Evolutionary conservation across 345 rosid genomes (phyloP).

Genomic region (Aquilaria yunnanensis): DNA sequence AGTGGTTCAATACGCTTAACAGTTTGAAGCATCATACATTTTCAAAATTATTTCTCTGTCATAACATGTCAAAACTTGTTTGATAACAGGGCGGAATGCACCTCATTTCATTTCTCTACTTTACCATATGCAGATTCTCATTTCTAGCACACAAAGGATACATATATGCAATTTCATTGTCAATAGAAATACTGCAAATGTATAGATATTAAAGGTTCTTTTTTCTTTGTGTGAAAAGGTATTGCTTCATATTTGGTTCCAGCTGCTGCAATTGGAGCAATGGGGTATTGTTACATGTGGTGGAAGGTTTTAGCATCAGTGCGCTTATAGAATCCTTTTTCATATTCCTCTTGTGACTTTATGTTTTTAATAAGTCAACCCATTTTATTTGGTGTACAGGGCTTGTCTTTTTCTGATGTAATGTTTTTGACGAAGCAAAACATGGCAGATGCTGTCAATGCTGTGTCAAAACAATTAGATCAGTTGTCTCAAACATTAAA

Average conservation of each 20-base stretch:
- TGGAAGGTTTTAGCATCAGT: conserved; percentile 62
- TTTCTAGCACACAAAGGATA: no score
- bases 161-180: background rate
- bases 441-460: conserved; percentile 75
- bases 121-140: no score
- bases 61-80: no score
- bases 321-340: background rate
- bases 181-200: background rate
- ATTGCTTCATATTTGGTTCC: conserved; percentile 75
- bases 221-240: conserved; percentile 31
- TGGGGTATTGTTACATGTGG: conserved; percentile 96
- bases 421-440: conserved; percentile 91
- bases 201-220: background rate
- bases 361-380: conserved; percentile 1
- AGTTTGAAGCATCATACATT: no score
- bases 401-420: conserved; percentile 79
- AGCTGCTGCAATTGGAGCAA: conserved; percentile 90
- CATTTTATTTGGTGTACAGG: conserved; percentile 39
- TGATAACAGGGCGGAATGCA: no score
- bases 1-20: no score
- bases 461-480: conserved; percentile 77
- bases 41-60: no score
- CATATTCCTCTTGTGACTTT: conserved; percentile 7
- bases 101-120: no score
- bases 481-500: conserved; percentile 67